These are phyloP conservation scores for Lodderomyces beijingensis DNA, from an alignment of 1,139 yeast species.

Conservation along the genomic window DNA sequence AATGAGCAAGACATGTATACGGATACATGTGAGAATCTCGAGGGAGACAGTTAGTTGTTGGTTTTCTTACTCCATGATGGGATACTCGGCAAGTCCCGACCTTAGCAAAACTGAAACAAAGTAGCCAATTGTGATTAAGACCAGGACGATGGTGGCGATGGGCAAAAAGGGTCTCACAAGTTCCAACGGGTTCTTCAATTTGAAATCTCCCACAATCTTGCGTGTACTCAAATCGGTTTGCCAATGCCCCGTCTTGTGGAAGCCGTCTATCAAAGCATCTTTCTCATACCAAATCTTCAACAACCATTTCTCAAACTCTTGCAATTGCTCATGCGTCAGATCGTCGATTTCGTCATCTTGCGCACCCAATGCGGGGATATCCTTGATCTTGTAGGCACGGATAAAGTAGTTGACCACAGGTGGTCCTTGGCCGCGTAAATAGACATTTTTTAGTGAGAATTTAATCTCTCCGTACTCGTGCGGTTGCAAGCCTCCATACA, in stretches of 20 bases:
- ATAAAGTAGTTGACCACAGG: constrained; percentile 58
- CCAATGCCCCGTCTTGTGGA: constrained; percentile 48
- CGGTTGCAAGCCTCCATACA: constrained; percentile 63
- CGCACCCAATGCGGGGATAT: constrained; percentile 65
- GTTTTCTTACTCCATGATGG: constrained; percentile 1
- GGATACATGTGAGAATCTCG: too few relatives aligned
- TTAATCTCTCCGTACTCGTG: constrained; percentile 74
- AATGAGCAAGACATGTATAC: too few relatives aligned
- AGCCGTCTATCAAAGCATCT: constrained; percentile 61
- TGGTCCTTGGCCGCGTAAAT: constrained; percentile 71
- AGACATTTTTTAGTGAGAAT: constrained; percentile 62
- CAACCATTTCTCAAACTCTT: constrained; percentile 70
- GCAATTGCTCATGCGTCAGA: constrained; percentile 37
- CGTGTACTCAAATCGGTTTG: constrained; percentile 15
- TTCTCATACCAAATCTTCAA: constrained; percentile 72
- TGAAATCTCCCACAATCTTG: constrained; percentile 28
- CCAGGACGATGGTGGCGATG: constrained; percentile 13
- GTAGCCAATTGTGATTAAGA: not conserved
- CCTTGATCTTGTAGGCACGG: constrained; percentile 51
- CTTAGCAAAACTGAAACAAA: constrained; percentile 1
- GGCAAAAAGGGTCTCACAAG: constrained; percentile 18
- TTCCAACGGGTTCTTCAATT: constrained; percentile 21
- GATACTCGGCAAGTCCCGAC: too few relatives aligned
- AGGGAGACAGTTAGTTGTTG: too few relatives aligned
- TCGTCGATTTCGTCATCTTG: constrained; percentile 38